phyloP scores from a whole-genome alignment of 208 protist genomes.

The Wallacemonas sp. region DNA sequence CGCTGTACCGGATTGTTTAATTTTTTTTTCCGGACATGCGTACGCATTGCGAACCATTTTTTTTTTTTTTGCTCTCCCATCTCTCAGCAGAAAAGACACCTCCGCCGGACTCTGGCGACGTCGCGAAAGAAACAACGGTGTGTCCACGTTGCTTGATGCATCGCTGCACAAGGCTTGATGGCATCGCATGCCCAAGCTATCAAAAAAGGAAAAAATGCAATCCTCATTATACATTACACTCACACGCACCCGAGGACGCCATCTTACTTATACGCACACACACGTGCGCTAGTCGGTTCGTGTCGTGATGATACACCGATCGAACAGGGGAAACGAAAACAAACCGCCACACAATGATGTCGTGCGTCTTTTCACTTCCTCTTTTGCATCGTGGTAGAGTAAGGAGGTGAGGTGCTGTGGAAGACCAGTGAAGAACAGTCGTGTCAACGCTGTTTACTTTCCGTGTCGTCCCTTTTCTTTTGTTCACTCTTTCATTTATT shows the following conservation, averaged over 20 bases:
- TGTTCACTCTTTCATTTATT: background rate
- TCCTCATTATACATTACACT: no score
- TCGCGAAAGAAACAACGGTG: no score
- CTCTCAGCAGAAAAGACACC: no score
- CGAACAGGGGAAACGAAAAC: slow-evolving; percentile 8
- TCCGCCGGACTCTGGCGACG: no score
- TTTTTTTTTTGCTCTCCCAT: background rate
- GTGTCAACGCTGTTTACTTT: background rate
- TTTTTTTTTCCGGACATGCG: background rate
- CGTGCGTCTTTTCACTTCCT: background rate
- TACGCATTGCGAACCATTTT: no score
- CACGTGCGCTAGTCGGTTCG: background rate
- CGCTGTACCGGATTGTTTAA: background rate
- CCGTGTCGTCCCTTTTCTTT: background rate
- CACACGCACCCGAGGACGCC: no score
- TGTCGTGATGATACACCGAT: background rate
- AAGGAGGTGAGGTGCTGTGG: background rate
- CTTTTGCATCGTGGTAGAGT: background rate
- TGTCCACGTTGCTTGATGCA: no score
- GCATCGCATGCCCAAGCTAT: no score
- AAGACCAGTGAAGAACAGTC: background rate
- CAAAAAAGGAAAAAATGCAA: no score
- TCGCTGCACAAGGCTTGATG: no score
- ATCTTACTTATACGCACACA: background rate
- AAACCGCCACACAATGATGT: background rate